Evolutionary conservation across 192 early-diverging fungal species (phyloP).

Genomic region (Chytriomyces confervae): DNA sequence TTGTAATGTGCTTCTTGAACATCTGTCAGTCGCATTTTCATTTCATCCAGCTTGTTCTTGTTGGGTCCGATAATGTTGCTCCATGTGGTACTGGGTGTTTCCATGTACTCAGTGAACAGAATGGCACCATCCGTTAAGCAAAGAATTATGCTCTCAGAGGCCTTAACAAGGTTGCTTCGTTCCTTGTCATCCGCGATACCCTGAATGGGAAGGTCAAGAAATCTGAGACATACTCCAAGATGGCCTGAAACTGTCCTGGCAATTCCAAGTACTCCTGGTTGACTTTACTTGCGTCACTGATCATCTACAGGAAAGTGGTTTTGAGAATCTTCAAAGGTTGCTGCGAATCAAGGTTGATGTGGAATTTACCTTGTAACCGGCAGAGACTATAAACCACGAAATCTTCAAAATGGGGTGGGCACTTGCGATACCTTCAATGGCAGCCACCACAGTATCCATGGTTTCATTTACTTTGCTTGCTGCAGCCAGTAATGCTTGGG

Average conservation of each 20-base stretch:
- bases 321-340: neutral
- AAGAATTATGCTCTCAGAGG: neutral
- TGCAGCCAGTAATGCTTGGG: no score
- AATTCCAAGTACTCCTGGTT: neutral
- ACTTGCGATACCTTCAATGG: no score
- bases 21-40: neutral
- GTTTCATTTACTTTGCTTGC: no score
- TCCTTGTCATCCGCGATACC: neutral
- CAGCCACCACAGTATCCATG: no score
- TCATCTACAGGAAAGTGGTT: neutral
- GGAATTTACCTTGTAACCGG: conserved; percentile 3
- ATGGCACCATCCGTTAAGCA: neutral
- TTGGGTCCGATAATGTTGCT: neutral
- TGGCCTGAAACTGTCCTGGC: neutral
- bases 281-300: neutral
- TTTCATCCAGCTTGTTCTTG: neutral
- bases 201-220: neutral
- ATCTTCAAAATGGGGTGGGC: conserved; percentile 7
- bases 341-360: neutral
- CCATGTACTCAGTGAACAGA: neutral
- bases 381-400: conserved; percentile 8
- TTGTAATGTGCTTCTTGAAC: neutral
- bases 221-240: neutral
- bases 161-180: neutral
- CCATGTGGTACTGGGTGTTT: neutral